Percentiles rank a stretch among this genome's conserved stretches.
Evolutionary conservation across 768 basidiomycete species (phyloP).

Genomic region (Arthromyces matolae): DNA sequence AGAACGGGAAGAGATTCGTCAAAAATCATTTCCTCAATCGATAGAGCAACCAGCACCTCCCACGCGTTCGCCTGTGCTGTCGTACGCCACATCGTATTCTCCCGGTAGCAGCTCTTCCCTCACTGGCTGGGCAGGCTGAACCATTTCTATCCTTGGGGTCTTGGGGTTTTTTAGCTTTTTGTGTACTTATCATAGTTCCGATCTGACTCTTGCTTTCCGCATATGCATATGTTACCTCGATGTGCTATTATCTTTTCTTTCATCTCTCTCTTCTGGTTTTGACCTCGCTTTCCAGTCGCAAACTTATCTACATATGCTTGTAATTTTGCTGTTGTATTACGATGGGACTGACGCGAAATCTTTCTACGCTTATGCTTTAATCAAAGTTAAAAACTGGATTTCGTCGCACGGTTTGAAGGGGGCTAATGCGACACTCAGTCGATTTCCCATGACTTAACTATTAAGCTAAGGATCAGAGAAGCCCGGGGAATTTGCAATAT

Average conservation of each 20-base stretch:
- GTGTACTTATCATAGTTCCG: neutral
- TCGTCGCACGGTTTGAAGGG: too few species aligned
- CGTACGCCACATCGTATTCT: slow-evolving; percentile 23
- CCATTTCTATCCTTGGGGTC: slow-evolving; percentile 14
- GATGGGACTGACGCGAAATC: slow-evolving; percentile 1
- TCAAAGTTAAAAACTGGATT: too few species aligned
- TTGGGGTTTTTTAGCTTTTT: neutral
- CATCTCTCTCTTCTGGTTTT: neutral
- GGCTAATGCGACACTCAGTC: too few species aligned
- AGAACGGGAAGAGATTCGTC: slow-evolving; percentile 10
- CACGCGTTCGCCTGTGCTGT: slow-evolving; percentile 10
- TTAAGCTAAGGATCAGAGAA: too few species aligned
- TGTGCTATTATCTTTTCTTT: neutral
- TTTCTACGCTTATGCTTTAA: neutral
- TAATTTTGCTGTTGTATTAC: neutral
- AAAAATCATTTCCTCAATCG: slow-evolving; percentile 9
- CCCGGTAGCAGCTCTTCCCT: slow-evolving; percentile 36
- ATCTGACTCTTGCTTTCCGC: slow-evolving; percentile 1
- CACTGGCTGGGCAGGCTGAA: slow-evolving; percentile 46
- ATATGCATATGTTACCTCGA: neutral
- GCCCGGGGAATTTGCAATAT: too few species aligned
- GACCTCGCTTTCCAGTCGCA: neutral
- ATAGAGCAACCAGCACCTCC: slow-evolving; percentile 5
- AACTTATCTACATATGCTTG: neutral
- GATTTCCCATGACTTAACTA: too few species aligned